These are phyloP conservation scores for Fusarium sp. DNA, from an alignment of 2,329 filamentous ascomycete genomes.

Conservation along the genomic window DNA sequence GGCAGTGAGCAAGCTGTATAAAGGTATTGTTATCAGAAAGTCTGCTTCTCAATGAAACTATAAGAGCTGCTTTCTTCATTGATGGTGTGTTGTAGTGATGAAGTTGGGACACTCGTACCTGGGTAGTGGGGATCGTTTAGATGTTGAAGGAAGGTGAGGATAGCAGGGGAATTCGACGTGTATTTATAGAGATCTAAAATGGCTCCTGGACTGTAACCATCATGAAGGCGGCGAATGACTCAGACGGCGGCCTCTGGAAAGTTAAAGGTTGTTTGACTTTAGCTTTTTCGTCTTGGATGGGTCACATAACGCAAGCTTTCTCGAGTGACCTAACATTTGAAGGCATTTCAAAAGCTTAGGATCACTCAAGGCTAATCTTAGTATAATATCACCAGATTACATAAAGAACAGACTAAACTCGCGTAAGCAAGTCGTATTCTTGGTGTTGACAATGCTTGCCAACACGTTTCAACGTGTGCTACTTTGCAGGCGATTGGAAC, in stretches of 20 bases:
- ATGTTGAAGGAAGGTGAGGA: fast-evolving
- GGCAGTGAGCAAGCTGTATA: background rate
- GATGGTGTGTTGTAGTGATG: background rate
- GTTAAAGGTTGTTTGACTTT: background rate
- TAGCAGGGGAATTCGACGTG: fast-evolving
- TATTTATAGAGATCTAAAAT: background rate
- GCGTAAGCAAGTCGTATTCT: too few relatives aligned
- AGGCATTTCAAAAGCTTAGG: background rate
- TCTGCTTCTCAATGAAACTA: too few relatives aligned
- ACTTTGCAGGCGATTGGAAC: too few relatives aligned
- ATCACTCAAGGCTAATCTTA: fast-evolving
- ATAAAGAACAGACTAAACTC: too few relatives aligned
- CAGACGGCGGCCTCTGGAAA: background rate
- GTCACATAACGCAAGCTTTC: background rate
- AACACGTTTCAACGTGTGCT: too few relatives aligned
- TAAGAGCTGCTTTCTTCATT: background rate
- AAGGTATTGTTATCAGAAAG: too few relatives aligned
- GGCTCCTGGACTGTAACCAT: background rate
- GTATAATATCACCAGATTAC: fast-evolving
- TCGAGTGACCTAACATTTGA: background rate
- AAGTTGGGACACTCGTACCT: background rate
- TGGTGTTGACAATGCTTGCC: too few relatives aligned
- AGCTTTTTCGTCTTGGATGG: background rate
- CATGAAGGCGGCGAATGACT: fast-evolving
- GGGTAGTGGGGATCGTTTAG: background rate